Conservation (phyloP, 495 filamentous ascomycete genomes). For the Daldinia loculata region DNA sequence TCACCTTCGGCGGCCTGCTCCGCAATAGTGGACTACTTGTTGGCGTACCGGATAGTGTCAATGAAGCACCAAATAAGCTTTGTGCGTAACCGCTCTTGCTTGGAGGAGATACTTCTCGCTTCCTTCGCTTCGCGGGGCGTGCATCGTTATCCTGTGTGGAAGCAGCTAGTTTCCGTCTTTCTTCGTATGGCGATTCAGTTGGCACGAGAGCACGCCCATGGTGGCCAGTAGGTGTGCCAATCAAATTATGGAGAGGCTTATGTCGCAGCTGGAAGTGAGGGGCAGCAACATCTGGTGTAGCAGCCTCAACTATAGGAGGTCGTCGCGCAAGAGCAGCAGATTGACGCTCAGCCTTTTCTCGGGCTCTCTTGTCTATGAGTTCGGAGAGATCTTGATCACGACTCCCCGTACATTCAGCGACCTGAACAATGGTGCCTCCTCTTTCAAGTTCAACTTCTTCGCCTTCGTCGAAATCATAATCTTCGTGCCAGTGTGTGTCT, state of each 20-base stretch:
- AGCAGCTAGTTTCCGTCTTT: conserved; percentile 47
- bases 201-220: conserved; percentile 60
- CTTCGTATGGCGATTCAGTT: conserved; percentile 60
- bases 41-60: conserved; percentile 55
- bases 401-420: conserved; percentile 74
- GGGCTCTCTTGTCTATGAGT: conserved; percentile 71
- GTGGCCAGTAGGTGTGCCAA: conserved; percentile 59
- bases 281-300: conserved; percentile 11
- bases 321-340: conserved; percentile 47
- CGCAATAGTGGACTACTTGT: conserved; percentile 48
- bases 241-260: conserved; percentile 55
- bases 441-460: conserved; percentile 85
- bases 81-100: conserved; percentile 62
- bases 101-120: conserved; percentile 47
- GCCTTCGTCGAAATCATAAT: conserved; percentile 70
- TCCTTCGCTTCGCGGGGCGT: conserved; percentile 50
- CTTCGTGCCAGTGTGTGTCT: conserved; percentile 81
- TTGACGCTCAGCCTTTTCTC: conserved; percentile 58
- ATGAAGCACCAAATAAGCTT: conserved; percentile 58
- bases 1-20: conserved; percentile 25
- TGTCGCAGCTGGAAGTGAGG: conserved; percentile 50
- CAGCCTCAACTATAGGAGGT: conserved; percentile 10
- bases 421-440: conserved; percentile 76
- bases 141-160: conserved; percentile 24
- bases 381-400: conserved; percentile 79